A percentile compares a stretch with the other conserved stretches of the same genome.
phyloP scores from a whole-genome alignment of 768 basidiomycete genomes.

The Dendrothele bispora region DNA sequence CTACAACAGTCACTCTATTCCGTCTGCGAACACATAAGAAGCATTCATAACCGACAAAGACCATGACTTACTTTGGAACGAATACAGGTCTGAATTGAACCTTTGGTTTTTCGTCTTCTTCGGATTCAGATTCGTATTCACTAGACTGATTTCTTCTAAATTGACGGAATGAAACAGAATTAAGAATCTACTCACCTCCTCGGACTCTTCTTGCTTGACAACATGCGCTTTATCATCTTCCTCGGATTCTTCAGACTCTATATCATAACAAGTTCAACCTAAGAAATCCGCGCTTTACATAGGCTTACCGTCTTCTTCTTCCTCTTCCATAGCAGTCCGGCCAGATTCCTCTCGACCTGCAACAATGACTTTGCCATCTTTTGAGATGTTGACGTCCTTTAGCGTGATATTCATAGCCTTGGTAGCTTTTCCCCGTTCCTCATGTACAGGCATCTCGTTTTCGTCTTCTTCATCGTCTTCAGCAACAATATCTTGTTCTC shows the following conservation, averaged over 20 bases:
- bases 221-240: constrained; percentile 53
- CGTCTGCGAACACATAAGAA: constrained; percentile 46
- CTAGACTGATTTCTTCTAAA: constrained; percentile 57
- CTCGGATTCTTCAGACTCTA: constrained; percentile 25
- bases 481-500: constrained; percentile 51
- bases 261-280: constrained; percentile 13
- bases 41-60: not conserved
- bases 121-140: constrained; percentile 80
- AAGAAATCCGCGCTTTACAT: constrained; percentile 13
- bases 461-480: constrained; percentile 46
- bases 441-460: constrained; percentile 39
- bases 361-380: constrained; percentile 77
- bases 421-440: constrained; percentile 29
- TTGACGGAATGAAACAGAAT: constrained; percentile 8
- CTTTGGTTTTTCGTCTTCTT: constrained; percentile 74
- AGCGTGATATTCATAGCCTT: constrained; percentile 74
- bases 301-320: constrained; percentile 32
- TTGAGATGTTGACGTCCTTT: constrained; percentile 79
- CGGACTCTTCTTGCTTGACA: constrained; percentile 27
- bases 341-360: constrained; percentile 80
- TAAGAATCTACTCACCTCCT: constrained; percentile 39
- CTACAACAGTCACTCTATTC: constrained; percentile 69
- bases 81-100: constrained; percentile 89
- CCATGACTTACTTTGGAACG: constrained; percentile 94
- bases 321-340: constrained; percentile 62